Percentiles rank a stretch among this genome's conserved stretches.
Evolutionary conservation across 176 grass and related monocot species (phyloP).

Genomic region (Thinopyrum elongatum): DNA sequence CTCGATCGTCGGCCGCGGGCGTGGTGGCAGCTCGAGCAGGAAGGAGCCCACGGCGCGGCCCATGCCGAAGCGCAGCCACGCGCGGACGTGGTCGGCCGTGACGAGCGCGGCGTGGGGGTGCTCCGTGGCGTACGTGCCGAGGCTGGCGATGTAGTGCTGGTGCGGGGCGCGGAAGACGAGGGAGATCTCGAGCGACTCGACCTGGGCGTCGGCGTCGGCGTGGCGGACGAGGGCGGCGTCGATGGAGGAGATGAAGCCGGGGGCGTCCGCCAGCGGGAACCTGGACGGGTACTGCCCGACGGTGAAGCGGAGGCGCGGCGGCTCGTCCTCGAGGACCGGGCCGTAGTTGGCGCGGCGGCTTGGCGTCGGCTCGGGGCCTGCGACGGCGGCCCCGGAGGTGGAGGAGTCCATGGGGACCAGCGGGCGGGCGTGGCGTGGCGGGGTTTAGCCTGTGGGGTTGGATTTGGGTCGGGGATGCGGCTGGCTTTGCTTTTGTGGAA

Average conservation of each 20-base stretch:
- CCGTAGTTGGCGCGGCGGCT: not conserved
- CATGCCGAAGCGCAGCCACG: not conserved
- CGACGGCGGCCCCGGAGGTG: not conserved
- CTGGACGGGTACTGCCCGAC: not conserved
- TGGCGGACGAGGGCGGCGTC: not conserved
- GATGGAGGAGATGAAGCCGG: conserved; percentile 1
- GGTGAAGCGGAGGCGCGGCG: not conserved
- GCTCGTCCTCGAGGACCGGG: not conserved
- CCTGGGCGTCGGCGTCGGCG: not conserved
- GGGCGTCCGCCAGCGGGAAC: not conserved
- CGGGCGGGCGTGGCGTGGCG: not conserved
- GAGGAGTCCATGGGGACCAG: not conserved
- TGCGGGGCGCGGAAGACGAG: not conserved
- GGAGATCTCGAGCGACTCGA: conserved; percentile 11
- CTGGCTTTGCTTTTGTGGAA: not conserved
- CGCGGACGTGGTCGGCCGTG: not conserved
- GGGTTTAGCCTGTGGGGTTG: not conserved
- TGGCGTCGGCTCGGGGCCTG: not conserved
- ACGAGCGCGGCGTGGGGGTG: conserved; percentile 1
- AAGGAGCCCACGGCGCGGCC: not conserved
- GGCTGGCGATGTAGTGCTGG: not conserved
- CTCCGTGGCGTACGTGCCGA: not conserved
- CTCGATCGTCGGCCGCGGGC: not conserved
- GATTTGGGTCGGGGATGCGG: not conserved
- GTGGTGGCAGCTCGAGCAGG: not conserved